Evolutionary conservation across 768 basidiomycete species (phyloP).

Genomic region (Mycena vulgaris): DNA sequence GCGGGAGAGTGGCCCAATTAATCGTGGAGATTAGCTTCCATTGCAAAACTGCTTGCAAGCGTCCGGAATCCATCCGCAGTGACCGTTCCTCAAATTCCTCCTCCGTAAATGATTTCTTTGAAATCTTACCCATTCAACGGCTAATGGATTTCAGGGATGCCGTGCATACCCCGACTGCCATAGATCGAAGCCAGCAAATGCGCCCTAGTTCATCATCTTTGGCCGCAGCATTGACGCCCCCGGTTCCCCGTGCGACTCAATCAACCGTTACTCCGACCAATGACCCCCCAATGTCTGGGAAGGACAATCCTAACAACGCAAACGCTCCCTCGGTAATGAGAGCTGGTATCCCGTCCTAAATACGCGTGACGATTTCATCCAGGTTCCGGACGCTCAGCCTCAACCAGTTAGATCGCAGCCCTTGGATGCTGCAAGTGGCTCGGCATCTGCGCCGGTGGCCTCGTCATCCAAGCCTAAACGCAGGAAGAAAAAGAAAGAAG

Average conservation of each 20-base stretch:
- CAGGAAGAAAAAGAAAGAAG: constrained; percentile 48
- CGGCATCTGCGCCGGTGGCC: not conserved
- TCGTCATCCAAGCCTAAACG: constrained; percentile 21
- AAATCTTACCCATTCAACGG: not conserved
- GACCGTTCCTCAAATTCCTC: not conserved
- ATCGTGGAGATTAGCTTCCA: not conserved
- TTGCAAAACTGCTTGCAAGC: constrained; percentile 23
- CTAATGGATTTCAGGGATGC: not conserved
- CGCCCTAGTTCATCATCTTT: constrained; percentile 38
- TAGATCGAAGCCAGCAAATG: constrained; percentile 25
- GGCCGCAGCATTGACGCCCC: constrained; percentile 29
- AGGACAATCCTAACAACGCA: not conserved
- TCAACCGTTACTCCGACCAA: not conserved
- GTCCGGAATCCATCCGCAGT: not conserved
- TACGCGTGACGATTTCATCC: not conserved
- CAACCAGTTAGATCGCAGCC: not conserved
- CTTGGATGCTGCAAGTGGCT: constrained; percentile 13
- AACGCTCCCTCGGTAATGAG: constrained; percentile 9
- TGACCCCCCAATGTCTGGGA: not conserved
- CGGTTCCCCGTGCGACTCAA: not conserved
- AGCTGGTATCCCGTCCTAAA: not conserved
- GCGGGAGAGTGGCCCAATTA: not conserved
- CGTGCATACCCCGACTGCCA: not conserved
- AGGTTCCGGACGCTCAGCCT: constrained; percentile 7
- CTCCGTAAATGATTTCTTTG: constrained; percentile 5